Evolutionary conservation across 306 rosid species (phyloP).

Genomic region (Hippophae rhamnoides): DNA sequence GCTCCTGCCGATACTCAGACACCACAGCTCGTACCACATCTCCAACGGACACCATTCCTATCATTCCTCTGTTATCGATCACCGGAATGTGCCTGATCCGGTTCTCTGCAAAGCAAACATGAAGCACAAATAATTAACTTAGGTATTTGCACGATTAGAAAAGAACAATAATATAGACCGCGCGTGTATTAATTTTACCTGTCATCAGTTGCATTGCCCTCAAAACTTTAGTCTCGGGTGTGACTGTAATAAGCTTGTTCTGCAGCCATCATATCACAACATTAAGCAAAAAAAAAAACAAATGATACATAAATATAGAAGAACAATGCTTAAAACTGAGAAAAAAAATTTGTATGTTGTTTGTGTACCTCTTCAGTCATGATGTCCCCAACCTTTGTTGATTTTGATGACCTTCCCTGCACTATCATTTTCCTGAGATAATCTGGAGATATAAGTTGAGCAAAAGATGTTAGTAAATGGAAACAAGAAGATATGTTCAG

Average conservation of each 20-base stretch:
- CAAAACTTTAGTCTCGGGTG: slow-evolving; percentile 75
- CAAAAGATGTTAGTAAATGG: background rate
- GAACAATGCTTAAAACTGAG: too few relatives aligned
- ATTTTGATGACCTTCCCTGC: slow-evolving; percentile 97
- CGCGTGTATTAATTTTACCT: slow-evolving; percentile 34
- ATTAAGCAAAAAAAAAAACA: slow-evolving; percentile 10
- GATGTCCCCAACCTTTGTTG: slow-evolving; percentile 97
- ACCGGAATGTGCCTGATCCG: slow-evolving; percentile 99
- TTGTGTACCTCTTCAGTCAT: slow-evolving; percentile 93
- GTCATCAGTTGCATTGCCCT: slow-evolving; percentile 98
- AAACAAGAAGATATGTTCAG: background rate
- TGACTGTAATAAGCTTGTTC: slow-evolving; percentile 95
- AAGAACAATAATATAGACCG: background rate
- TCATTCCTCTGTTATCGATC: slow-evolving; percentile 56
- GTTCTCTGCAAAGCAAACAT: slow-evolving; percentile 42
- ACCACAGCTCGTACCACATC: slow-evolving; percentile 98
- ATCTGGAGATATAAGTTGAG: slow-evolving; percentile 36
- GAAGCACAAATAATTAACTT: slow-evolving; percentile 4
- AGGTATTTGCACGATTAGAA: too few relatives aligned
- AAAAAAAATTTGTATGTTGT: too few relatives aligned
- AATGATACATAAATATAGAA: background rate
- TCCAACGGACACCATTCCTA: slow-evolving; percentile 96
- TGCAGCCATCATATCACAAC: slow-evolving; percentile 21
- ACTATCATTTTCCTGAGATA: slow-evolving; percentile 95
- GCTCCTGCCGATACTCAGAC: slow-evolving; percentile 90